Conservation (phyloP, 164 flowering plant species). For the Cinnamomum micranthum region DNA sequence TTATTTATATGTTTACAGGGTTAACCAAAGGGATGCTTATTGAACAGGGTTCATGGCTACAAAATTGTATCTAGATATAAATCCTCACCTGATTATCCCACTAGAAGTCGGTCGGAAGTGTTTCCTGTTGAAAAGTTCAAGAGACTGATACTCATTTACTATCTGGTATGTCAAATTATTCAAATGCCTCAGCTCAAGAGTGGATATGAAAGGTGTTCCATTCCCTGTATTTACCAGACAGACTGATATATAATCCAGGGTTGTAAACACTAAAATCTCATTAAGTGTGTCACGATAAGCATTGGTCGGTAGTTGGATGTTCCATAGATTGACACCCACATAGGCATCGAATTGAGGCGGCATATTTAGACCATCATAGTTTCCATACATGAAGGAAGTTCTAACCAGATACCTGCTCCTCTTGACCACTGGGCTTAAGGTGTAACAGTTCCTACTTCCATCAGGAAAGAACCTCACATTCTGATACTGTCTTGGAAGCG, state of each 20-base stretch:
- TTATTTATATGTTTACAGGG: conserved; percentile 28
- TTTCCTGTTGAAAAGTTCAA: conserved; percentile 14
- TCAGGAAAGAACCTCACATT: conserved; percentile 6
- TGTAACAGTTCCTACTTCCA: conserved; percentile 8
- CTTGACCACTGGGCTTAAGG: not conserved
- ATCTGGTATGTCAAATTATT: conserved; percentile 14
- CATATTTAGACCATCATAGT: conserved; percentile 16
- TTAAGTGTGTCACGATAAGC: not conserved
- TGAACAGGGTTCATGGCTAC: too few relatives aligned
- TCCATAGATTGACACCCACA: conserved; percentile 31
- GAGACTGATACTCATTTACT: conserved; percentile 4
- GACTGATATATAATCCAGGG: conserved; percentile 15
- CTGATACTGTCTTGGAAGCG: not conserved
- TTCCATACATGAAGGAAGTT: conserved; percentile 16
- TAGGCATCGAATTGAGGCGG: conserved; percentile 37
- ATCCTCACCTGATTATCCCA: conserved; percentile 7
- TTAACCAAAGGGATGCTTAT: too few relatives aligned
- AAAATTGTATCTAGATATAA: too few relatives aligned
- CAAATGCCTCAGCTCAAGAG: conserved; percentile 32
- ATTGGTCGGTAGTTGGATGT: conserved; percentile 12
- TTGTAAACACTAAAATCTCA: conserved; percentile 29
- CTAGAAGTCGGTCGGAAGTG: conserved; percentile 16
- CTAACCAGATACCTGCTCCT: conserved; percentile 2
- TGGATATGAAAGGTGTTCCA: conserved; percentile 44
- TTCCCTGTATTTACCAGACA: conserved; percentile 36